Evolutionary conservation across 768 basidiomycete species (phyloP), one percentile per base, ranked within the genome.

Genomic region (Lactarius hengduanensis): DNA sequence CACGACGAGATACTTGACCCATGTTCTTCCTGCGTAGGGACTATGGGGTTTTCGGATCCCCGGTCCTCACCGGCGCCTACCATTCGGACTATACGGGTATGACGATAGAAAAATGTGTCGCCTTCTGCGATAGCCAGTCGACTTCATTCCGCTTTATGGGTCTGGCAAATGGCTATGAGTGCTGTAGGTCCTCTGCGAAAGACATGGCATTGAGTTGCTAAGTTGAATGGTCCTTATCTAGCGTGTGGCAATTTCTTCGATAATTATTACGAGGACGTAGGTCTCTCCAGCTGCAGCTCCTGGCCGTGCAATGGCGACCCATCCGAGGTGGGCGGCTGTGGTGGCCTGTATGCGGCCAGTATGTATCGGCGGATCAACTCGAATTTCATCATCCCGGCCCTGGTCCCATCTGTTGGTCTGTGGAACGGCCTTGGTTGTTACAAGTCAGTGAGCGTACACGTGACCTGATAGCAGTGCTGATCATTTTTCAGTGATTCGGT

Each of bases 401-500:
- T 83, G 16, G 80, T 83, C 1, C 76, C 81, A 7, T 81, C 74
- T 53, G 82, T 88, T 30, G 89, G 87, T 3, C 77, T 81, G 45
- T 91, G 89, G 89, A 73, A 78, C 7, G 86, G 84, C 0, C 81
- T 90, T 43, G 90, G 90, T 20, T 91, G 90, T 73, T 90, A 84
- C 77, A 87, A 79, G 89, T 88, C 70, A 68, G 80, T 71, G 41
- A 18, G 15, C 2, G 32, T 16, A 22, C n/a, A 8, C 28, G 30
- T 22, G 34, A 20, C 56, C 18, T 36, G 28, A 22, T 13, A 5
- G 10, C 34, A 6, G 34, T 16, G 57, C 38, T 58, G 18, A 57
- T 36, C 20, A 4, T 36, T 22, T 22, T 63, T 11, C 66, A 79
- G 77, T 40, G 79, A 80, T 66, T 75, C 78, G 16, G 50, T 67